Conservation (phyloP, 73 alveolate species). For the Symbiodinium pilosum region DNA sequence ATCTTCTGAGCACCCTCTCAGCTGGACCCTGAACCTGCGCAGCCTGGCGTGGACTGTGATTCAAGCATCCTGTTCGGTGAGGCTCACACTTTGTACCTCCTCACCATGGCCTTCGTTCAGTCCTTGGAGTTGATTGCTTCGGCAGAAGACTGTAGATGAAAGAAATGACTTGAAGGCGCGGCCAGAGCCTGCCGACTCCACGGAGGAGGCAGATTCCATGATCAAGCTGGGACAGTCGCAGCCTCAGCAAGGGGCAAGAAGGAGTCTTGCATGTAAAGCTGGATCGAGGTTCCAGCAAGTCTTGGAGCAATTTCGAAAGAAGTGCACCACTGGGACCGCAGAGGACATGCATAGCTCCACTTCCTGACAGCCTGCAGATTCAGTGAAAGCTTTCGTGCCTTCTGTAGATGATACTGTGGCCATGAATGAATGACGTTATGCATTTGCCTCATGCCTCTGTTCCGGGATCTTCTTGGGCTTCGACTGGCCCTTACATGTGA, state of each 20-base stretch:
- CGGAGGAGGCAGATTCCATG: conserved; percentile 36
- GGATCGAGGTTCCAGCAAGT: conserved; percentile 53
- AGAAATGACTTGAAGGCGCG: conserved; percentile 49
- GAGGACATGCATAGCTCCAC: conserved; percentile 13
- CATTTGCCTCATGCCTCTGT: too few relatives aligned
- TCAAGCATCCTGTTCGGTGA: too few relatives aligned
- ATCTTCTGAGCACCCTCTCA: conserved; percentile 39
- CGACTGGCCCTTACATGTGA: too few relatives aligned
- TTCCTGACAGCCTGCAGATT: neutral
- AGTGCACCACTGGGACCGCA: conserved; percentile 60
- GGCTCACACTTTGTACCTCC: conserved; percentile 75
- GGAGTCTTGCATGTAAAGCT: neutral
- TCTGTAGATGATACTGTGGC: too few relatives aligned
- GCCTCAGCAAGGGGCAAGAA: neutral
- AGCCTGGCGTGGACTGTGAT: too few relatives aligned
- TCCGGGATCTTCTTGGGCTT: too few relatives aligned
- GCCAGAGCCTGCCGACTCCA: conserved; percentile 45
- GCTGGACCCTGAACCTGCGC: neutral
- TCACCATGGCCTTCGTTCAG: conserved; percentile 53
- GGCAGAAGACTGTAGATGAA: neutral
- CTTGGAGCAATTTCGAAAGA: conserved; percentile 77
- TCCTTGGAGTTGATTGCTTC: neutral
- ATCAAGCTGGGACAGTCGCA: conserved; percentile 53
- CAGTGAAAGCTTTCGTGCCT: neutral
- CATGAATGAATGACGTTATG: too few relatives aligned